Percentiles rank a stretch among this genome's conserved stretches.
These are phyloP conservation scores for Rhodotorula sp. DNA, from an alignment of 1,284 basidiomycete genomes.

Conservation along the genomic window DNA sequence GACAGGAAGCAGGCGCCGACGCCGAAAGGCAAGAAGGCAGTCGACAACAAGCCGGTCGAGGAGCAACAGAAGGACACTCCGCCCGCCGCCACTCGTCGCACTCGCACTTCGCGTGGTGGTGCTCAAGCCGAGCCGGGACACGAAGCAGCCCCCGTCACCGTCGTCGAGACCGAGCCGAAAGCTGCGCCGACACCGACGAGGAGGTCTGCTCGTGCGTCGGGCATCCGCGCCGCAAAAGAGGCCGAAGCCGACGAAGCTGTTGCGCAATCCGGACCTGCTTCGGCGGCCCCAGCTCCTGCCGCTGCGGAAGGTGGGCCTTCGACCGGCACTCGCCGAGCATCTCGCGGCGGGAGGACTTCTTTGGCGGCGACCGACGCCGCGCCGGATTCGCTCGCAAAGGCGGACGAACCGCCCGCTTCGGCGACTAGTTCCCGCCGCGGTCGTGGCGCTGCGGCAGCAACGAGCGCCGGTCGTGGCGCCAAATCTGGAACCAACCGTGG, in stretches of 20 bases:
- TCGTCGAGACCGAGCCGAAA: not conserved
- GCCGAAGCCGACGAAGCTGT: not conserved
- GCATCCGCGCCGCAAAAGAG: not conserved
- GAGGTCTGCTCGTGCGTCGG: not conserved
- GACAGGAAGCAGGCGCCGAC: too few species aligned
- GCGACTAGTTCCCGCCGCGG: too few species aligned
- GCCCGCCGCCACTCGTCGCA: too few species aligned
- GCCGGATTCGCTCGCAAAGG: not conserved
- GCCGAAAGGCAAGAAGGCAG: too few species aligned
- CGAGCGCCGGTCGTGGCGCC: too few species aligned
- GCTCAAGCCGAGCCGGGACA: not conserved
- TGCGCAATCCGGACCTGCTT: not conserved
- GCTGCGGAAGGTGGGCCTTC: not conserved
- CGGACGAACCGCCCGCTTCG: too few species aligned
- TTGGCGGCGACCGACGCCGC: not conserved
- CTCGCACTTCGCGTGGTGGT: too few species aligned
- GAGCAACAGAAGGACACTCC: too few species aligned
- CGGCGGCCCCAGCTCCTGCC: not conserved
- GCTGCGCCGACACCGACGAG: conserved; percentile 4
- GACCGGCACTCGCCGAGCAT: not conserved
- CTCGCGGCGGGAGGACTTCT: not conserved
- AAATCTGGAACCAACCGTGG: too few species aligned
- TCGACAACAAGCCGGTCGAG: too few species aligned
- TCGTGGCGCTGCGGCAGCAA: too few species aligned
- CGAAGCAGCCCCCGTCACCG: not conserved